Conservation (phyloP, 441 rosid species). For the Pelargonium fulgidum region DNA sequence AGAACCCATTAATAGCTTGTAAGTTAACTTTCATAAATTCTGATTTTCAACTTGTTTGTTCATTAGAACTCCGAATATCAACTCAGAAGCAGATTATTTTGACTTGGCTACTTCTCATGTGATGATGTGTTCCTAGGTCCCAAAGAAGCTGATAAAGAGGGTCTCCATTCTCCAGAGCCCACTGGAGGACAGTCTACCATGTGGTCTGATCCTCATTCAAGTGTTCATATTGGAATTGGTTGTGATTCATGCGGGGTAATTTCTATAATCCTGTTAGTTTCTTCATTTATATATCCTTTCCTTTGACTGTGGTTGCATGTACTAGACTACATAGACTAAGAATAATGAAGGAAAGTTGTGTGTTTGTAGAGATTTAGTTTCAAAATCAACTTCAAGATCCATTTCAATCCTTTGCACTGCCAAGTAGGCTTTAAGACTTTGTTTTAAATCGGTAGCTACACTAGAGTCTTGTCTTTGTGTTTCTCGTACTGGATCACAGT, state of each 20-base stretch:
- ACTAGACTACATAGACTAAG: background rate
- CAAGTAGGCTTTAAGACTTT: no score
- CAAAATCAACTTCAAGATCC: no score
- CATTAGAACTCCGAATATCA: background rate
- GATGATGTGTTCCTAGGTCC: slow-evolving; percentile 25
- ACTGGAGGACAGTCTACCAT: slow-evolving; percentile 15
- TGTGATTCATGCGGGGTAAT: slow-evolving; percentile 75
- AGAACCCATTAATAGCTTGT: slow-evolving; percentile 15
- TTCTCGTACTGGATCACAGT: no score
- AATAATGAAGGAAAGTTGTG: no score
- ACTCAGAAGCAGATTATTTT: no score
- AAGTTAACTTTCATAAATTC: background rate
- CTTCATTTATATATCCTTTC: background rate
- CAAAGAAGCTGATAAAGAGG: slow-evolving; percentile 20
- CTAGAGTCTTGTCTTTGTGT: no score
- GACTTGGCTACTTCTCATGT: background rate
- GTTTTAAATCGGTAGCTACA: no score
- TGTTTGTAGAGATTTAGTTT: no score
- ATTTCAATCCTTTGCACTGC: no score
- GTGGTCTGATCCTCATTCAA: slow-evolving; percentile 24
- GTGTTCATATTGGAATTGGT: slow-evolving; percentile 36
- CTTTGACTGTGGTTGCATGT: background rate
- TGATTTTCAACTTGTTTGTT: slow-evolving; percentile 2
- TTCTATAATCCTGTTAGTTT: slow-evolving; percentile 4
- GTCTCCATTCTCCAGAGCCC: slow-evolving; percentile 7